These are phyloP conservation scores for Fonsecaea pedrosoi DNA, from an alignment of 2,329 filamentous ascomycete species.

Conservation along the genomic window DNA sequence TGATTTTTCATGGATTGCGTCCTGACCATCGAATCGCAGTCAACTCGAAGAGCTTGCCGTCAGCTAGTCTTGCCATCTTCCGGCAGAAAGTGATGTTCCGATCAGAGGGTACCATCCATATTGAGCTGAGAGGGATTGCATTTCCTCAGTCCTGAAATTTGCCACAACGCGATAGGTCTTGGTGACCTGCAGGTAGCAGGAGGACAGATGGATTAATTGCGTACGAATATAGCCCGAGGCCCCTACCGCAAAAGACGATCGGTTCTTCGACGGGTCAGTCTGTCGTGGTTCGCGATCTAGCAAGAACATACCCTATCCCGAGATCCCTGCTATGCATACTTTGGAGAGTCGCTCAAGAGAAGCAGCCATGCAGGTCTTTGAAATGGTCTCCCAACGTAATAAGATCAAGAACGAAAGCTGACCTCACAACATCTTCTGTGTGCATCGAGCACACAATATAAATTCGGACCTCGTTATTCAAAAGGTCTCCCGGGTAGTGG, in stretches of 20 bases:
- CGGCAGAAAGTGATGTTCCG: background rate
- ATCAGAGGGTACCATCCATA: background rate
- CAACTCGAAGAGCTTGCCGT: background rate
- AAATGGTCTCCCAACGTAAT: background rate
- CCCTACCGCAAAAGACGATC: background rate
- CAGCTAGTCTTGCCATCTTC: background rate
- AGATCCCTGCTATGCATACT: background rate
- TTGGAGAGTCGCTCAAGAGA: background rate
- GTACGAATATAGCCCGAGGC: background rate
- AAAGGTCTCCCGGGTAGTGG: background rate
- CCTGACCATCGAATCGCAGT: background rate
- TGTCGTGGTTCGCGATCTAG: background rate
- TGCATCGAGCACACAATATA: no score
- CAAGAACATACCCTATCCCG: background rate
- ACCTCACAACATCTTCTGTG: background rate
- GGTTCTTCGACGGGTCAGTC: background rate
- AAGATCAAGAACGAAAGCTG: background rate
- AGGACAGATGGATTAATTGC: background rate
- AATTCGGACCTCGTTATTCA: background rate
- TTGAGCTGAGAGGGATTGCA: constrained; percentile 5
- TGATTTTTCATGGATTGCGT: background rate
- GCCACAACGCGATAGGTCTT: background rate
- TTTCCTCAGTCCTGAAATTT: background rate
- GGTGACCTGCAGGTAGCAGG: constrained; percentile 2
- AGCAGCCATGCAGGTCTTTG: background rate